These are phyloP conservation scores for Eleusine indica DNA, from an alignment of 176 grass and related monocot genomes.

Conservation along the genomic window DNA sequence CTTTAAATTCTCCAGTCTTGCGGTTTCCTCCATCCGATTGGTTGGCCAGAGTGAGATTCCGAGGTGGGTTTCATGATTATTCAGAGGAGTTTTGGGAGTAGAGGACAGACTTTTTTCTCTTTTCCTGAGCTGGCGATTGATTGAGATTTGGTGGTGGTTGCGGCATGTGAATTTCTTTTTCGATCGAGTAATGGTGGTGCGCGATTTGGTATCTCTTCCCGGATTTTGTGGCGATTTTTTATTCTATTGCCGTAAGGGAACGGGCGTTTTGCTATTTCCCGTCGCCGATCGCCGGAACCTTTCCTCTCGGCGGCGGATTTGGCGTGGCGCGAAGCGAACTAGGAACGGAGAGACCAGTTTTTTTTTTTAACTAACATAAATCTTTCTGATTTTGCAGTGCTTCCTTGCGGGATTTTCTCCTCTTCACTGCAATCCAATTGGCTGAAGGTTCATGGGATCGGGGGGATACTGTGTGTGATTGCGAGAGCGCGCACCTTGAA, in stretches of 20 bases:
- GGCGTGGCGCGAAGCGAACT: not conserved
- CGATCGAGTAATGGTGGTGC: not conserved
- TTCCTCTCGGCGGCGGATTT: not conserved
- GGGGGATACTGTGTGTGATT: constrained; percentile 27
- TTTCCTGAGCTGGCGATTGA: not conserved
- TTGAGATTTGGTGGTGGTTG: not conserved
- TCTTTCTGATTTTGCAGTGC: constrained; percentile 44
- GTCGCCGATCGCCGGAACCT: not conserved
- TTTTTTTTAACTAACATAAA: not conserved
- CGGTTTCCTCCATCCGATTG: not conserved
- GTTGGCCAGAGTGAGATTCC: not conserved
- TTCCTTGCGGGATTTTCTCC: not conserved
- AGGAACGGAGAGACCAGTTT: not conserved
- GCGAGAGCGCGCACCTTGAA: constrained; percentile 12
- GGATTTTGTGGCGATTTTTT: not conserved
- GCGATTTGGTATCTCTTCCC: constrained; percentile 3
- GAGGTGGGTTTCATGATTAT: constrained; percentile 33
- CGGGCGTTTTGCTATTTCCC: not conserved
- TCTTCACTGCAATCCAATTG: not conserved
- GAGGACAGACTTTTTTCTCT: not conserved
- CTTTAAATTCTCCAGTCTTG: not conserved
- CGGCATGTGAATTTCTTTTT: not conserved
- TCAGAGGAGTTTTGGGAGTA: not conserved
- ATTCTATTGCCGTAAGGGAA: not conserved
- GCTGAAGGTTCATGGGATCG: constrained; percentile 44